Evolutionary conservation across 768 basidiomycete genomes (phyloP).

Genomic region (Mycena pura): DNA sequence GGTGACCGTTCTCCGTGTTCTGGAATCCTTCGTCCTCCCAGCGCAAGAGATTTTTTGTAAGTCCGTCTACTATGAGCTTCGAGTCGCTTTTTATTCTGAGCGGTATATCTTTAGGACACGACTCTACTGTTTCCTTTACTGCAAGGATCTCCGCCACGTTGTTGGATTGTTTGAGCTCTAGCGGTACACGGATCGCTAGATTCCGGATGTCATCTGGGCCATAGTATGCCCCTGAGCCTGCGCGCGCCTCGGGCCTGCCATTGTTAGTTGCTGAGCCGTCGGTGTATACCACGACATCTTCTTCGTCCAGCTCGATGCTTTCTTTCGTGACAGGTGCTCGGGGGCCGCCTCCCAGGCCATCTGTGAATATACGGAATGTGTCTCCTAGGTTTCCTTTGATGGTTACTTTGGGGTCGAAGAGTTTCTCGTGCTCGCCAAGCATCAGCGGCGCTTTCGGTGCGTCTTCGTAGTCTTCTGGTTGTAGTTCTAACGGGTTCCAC

Average conservation of each 20-base stretch:
- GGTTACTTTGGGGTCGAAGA: constrained; percentile 11
- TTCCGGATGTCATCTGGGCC: no score
- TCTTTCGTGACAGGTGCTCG: neutral
- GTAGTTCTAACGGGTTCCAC: constrained; percentile 16
- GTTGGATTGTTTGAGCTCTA: no score
- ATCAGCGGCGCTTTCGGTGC: neutral
- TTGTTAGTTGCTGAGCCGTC: no score
- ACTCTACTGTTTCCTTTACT: neutral
- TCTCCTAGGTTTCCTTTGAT: neutral
- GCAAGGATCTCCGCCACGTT: neutral
- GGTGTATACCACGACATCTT: constrained; percentile 22
- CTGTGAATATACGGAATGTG: constrained; percentile 19
- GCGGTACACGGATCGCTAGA: no score
- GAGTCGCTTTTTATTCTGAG: neutral
- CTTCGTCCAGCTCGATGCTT: constrained; percentile 1
- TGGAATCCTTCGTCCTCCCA: neutral
- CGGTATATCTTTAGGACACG: neutral
- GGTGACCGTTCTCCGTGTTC: constrained; percentile 1
- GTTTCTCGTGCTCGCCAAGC: neutral
- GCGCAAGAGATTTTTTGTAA: neutral
- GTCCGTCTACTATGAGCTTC: no score
- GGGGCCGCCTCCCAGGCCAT: neutral
- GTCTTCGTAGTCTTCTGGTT: constrained; percentile 17
- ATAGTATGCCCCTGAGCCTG: no score
- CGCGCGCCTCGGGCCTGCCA: no score